These are phyloP conservation scores for Boletus rubescentipes DNA, from an alignment of 768 basidiomycete species.

Conservation along the genomic window DNA sequence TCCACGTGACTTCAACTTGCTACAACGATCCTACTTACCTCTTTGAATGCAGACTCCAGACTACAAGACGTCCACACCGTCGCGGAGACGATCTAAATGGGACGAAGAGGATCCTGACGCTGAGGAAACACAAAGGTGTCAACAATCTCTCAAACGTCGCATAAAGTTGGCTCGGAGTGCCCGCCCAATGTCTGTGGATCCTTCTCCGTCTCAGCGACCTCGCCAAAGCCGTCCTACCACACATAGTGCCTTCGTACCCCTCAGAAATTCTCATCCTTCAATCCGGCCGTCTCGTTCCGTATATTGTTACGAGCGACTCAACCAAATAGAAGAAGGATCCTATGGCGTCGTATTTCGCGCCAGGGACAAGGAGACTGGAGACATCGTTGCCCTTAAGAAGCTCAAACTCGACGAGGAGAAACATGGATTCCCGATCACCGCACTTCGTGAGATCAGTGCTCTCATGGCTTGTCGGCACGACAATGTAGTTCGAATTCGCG, in stretches of 20 bases:
- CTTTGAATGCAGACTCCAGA: slow-evolving; percentile 23
- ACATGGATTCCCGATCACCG: slow-evolving; percentile 97
- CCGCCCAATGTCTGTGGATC: slow-evolving; percentile 10
- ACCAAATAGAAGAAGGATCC: slow-evolving; percentile 98
- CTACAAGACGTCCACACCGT: slow-evolving; percentile 47
- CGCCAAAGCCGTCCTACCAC: slow-evolving; percentile 14
- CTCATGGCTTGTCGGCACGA: slow-evolving; percentile 93
- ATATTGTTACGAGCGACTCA: slow-evolving; percentile 89
- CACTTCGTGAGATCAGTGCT: slow-evolving; percentile 92
- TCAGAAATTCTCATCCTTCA: slow-evolving; percentile 71
- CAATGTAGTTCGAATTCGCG: slow-evolving; percentile 95
- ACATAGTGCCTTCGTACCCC: slow-evolving; percentile 74
- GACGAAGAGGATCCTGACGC: slow-evolving; percentile 47
- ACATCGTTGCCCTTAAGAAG: slow-evolving; percentile 96
- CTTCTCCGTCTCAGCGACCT: slow-evolving; percentile 19
- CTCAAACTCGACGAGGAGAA: slow-evolving; percentile 98
- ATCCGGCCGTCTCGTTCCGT: slow-evolving; percentile 89
- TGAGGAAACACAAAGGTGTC: slow-evolving; percentile 33
- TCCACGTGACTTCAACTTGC: slow-evolving; percentile 13
- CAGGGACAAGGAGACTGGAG: slow-evolving; percentile 88
- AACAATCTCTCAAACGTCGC: slow-evolving; percentile 54
- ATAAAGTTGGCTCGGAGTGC: slow-evolving; percentile 40
- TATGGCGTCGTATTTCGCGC: slow-evolving; percentile 99
- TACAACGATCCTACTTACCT: too few relatives aligned
- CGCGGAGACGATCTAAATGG: slow-evolving; percentile 80